Percentiles rank a stretch among this genome's conserved stretches.
These are phyloP conservation scores for Vigna trinervia DNA, from an alignment of 306 rosid species.

Conservation along the genomic window DNA sequence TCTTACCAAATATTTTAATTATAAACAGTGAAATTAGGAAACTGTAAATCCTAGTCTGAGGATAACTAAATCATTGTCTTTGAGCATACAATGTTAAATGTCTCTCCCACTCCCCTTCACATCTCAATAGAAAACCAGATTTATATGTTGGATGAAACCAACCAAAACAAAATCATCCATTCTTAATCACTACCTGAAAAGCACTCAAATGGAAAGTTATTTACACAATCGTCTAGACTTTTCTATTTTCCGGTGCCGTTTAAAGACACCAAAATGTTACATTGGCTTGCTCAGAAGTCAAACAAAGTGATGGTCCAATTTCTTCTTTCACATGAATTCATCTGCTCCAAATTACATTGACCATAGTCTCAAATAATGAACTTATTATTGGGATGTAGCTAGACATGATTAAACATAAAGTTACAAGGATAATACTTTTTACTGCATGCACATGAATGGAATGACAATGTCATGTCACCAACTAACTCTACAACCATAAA, in stretches of 20 bases:
- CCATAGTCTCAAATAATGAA: conserved; percentile 18
- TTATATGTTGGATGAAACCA: background rate
- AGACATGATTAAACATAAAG: conserved; percentile 24
- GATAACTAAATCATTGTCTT: background rate
- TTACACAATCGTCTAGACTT: conserved; percentile 21
- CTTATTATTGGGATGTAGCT: background rate
- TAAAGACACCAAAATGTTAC: conserved; percentile 44
- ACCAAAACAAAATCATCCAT: background rate
- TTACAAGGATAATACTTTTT: conserved; percentile 34
- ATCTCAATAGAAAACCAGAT: background rate
- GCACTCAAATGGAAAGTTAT: conserved; percentile 32
- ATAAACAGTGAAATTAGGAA: background rate
- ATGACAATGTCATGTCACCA: conserved; percentile 43
- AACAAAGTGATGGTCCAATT: conserved; percentile 19
- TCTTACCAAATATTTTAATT: background rate
- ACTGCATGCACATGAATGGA: conserved; percentile 50
- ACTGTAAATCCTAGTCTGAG: background rate
- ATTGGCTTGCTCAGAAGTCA: conserved; percentile 27
- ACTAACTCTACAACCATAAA: conserved; percentile 24
- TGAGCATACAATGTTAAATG: background rate
- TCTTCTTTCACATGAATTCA: conserved; percentile 21
- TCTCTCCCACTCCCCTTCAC: background rate
- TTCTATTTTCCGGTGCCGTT: conserved; percentile 31
- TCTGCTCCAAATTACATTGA: conserved; percentile 10
- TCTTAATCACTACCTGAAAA: background rate